Evolutionary conservation across 2,329 filamentous ascomycete species (phyloP).

Genomic region (Westerdykella aurantiaca): DNA sequence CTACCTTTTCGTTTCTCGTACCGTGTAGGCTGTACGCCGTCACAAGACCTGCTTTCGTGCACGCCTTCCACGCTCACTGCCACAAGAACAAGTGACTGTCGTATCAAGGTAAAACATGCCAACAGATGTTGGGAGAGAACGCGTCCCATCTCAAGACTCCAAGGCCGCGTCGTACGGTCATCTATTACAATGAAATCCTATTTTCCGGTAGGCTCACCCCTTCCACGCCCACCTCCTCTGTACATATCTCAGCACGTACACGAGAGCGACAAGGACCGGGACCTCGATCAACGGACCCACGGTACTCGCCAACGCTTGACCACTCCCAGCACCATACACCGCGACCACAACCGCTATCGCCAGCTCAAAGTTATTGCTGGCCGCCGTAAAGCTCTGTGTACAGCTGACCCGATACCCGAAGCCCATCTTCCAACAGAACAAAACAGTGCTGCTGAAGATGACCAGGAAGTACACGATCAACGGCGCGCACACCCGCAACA

Average conservation of each 20-base stretch:
- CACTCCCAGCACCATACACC: slow-evolving; percentile 69
- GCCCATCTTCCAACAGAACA: slow-evolving; percentile 57
- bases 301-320: slow-evolving; percentile 75
- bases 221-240: slow-evolving; percentile 52
- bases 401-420: slow-evolving; percentile 65
- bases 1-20: too few species aligned
- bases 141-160: too few species aligned
- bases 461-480: slow-evolving; percentile 73
- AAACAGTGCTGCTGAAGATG: slow-evolving; percentile 67
- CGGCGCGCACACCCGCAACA: slow-evolving; percentile 74
- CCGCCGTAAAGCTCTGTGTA: slow-evolving; percentile 83
- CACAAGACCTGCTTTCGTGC: too few species aligned
- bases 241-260: slow-evolving; percentile 65
- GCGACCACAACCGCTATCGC: slow-evolving; percentile 84
- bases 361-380: slow-evolving; percentile 90
- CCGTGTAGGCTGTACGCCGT: too few species aligned
- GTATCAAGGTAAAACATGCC: too few species aligned
- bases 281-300: slow-evolving; percentile 85
- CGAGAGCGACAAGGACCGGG: slow-evolving; percentile 69
- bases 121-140: too few species aligned
- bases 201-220: not conserved
- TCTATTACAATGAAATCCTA: too few species aligned
- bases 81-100: too few species aligned
- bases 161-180: too few species aligned
- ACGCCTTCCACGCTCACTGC: too few species aligned